These are phyloP conservation scores for Pilobolus umbonatus DNA, from an alignment of 192 early-diverging fungal species.

Conservation along the genomic window DNA sequence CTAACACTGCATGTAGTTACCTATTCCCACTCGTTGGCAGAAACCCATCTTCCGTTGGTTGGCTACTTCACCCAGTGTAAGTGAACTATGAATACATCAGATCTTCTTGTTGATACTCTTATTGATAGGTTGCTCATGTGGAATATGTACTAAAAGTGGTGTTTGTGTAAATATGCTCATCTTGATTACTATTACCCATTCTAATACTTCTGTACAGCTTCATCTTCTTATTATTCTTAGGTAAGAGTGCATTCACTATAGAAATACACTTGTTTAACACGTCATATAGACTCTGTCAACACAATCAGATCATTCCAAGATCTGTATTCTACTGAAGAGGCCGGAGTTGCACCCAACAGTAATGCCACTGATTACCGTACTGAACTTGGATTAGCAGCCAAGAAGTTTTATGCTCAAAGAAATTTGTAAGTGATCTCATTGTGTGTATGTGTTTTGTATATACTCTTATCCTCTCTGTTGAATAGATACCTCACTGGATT, in stretches of 20 bases:
- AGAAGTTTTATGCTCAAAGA: constrained; percentile 53
- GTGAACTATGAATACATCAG: neutral
- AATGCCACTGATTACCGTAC: constrained; percentile 30
- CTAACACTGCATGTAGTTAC: constrained; percentile 31
- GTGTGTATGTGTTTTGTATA: neutral
- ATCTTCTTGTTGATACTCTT: neutral
- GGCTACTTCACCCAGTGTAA: constrained; percentile 39
- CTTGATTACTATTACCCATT: neutral
- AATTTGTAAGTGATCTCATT: constrained; percentile 41
- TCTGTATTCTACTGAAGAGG: constrained; percentile 2
- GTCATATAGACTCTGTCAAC: constrained; percentile 44
- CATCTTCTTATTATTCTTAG: constrained; percentile 49
- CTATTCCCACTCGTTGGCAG: constrained; percentile 45
- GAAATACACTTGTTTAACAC: neutral
- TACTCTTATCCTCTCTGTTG: neutral
- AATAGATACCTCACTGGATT: constrained; percentile 54
- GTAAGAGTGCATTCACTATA: constrained; percentile 27
- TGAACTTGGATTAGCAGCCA: constrained; percentile 34
- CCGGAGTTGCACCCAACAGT: neutral
- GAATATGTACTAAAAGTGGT: constrained; percentile 45
- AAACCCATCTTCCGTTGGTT: constrained; percentile 42
- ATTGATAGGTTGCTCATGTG: constrained; percentile 20
- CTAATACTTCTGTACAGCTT: constrained; percentile 30
- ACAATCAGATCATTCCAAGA: constrained; percentile 33
- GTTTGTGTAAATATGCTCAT: constrained; percentile 38